Percentiles rank a stretch among this genome's conserved stretches.
phyloP scores from a whole-genome alignment of 179 eudicot genomes.

The Sideroxylon spinosum region DNA sequence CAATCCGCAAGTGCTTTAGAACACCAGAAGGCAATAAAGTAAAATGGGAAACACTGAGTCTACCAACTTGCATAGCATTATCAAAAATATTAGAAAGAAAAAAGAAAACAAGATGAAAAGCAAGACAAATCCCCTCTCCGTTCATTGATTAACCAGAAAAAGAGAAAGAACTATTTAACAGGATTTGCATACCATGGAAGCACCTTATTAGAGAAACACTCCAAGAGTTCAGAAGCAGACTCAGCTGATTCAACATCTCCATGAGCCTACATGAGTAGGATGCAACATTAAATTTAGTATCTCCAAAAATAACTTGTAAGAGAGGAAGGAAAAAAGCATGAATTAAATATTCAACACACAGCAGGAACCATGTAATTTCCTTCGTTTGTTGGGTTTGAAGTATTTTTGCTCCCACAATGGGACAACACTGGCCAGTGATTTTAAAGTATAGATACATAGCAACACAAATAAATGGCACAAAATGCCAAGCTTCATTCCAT shows the following conservation, averaged over 20 bases:
- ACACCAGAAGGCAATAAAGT: conserved; percentile 14
- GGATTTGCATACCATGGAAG: conserved; percentile 59
- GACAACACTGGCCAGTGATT: background rate
- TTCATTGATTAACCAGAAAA: background rate
- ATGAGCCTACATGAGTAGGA: conserved; percentile 39
- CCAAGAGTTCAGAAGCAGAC: conserved; percentile 52
- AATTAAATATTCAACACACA: background rate
- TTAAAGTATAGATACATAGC: background rate
- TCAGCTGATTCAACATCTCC: conserved; percentile 38
- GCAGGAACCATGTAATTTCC: background rate
- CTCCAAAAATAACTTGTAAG: background rate
- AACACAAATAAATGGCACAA: conserved; percentile 7
- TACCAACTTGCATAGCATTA: background rate
- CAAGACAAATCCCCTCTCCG: background rate
- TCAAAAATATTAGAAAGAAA: background rate
- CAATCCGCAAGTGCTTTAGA: conserved; percentile 15
- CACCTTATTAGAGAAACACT: conserved; percentile 63
- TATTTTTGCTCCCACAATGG: background rate
- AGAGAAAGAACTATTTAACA: background rate
- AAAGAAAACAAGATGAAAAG: background rate
- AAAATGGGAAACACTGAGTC: conserved; percentile 2
- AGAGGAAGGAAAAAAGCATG: background rate
- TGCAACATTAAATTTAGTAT: conserved; percentile 10
- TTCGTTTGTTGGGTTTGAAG: background rate
- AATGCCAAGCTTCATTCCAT: background rate